Conservation (phyloP, 345 rosid species). For the Orychophragmus violaceus region DNA sequence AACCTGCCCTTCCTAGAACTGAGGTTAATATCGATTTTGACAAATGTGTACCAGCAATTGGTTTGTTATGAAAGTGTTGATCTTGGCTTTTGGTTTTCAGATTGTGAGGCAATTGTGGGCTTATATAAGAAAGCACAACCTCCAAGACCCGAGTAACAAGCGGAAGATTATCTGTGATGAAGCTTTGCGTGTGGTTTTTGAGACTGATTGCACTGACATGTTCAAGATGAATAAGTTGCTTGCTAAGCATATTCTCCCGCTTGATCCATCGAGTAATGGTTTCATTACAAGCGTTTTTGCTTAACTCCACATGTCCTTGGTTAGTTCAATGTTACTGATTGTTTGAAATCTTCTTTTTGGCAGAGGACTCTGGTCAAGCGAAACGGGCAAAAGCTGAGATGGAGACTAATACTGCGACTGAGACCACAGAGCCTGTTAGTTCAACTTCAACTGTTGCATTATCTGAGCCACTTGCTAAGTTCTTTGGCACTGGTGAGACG, state of each 20-base stretch:
- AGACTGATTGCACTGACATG: constrained; percentile 99
- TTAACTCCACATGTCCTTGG: neutral
- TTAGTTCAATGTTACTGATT: constrained; percentile 13
- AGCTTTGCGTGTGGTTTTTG: constrained; percentile 78
- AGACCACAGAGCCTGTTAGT: constrained; percentile 39
- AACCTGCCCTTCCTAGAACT: constrained; percentile 93
- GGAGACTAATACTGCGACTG: constrained; percentile 47
- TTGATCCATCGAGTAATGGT: constrained; percentile 69
- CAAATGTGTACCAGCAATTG: neutral
- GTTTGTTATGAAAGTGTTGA: neutral
- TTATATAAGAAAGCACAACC: constrained; percentile 91
- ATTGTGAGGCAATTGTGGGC: constrained; percentile 98
- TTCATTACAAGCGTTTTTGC: neutral
- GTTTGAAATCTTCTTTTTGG: constrained; percentile 3
- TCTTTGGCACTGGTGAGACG: constrained; percentile 57
- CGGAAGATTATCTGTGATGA: constrained; percentile 95
- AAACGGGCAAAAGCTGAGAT: constrained; percentile 61
- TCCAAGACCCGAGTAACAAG: constrained; percentile 98
- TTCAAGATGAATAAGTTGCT: constrained; percentile 96
- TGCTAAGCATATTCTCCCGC: constrained; percentile 79
- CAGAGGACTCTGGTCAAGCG: constrained; percentile 75
- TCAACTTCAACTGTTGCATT: constrained; percentile 40
- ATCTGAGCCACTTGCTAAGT: constrained; percentile 80
- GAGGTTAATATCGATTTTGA: constrained; percentile 46
- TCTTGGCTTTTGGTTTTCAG: constrained; percentile 35